Evolutionary conservation across 345 rosid genomes (phyloP).

Genomic region (Pistacia vera): DNA sequence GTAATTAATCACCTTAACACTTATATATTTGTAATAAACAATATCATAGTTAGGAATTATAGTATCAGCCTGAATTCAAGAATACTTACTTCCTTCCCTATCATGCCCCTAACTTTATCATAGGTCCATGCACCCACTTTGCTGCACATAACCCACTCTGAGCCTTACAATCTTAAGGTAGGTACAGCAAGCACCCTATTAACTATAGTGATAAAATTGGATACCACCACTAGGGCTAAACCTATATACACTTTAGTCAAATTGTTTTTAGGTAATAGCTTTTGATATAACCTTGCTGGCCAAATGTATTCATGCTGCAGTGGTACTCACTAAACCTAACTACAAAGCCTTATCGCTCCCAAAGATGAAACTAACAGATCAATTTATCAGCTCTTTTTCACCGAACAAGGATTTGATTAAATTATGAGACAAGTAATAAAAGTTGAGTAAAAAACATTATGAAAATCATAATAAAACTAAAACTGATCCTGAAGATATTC

Average conservation of each 20-base stretch:
- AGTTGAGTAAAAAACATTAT: neutral
- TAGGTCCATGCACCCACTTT: neutral
- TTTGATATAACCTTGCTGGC: neutral
- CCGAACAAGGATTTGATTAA: neutral
- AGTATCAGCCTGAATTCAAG: neutral
- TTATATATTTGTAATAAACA: too few species aligned
- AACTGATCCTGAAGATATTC: neutral
- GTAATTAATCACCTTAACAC: neutral
- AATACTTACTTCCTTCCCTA: neutral
- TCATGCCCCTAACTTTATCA: neutral
- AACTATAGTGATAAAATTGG: neutral
- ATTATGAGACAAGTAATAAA: too few species aligned
- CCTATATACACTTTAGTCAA: neutral
- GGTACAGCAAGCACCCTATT: neutral
- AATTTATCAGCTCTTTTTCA: neutral
- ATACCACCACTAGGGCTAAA: neutral
- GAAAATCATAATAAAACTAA: neutral
- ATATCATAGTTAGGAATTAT: too few species aligned
- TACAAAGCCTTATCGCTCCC: neutral
- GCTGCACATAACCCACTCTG: neutral
- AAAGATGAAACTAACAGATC: conserved; percentile 3
- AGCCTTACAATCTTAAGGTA: neutral
- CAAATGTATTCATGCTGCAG: neutral
- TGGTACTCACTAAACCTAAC: neutral
- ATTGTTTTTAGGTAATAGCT: neutral